Percentiles rank a stretch among this genome's conserved stretches.
These are phyloP conservation scores for Hypocrella siamensis DNA, from an alignment of 2,329 filamentous ascomycete genomes.

Conservation along the genomic window DNA sequence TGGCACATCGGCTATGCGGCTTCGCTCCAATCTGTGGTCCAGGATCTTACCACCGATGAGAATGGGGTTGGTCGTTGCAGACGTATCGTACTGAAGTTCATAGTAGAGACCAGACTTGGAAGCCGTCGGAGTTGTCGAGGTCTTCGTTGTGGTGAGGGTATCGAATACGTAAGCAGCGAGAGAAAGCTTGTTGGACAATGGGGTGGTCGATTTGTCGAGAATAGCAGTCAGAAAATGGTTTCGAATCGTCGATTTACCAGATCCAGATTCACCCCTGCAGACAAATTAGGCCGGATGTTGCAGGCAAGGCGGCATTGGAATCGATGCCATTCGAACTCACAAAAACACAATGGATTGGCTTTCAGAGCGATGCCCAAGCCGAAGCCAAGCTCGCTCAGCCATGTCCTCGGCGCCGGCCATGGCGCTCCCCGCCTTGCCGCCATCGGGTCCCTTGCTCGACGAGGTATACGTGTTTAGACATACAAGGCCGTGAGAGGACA, in stretches of 20 bases:
- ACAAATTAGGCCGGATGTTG: constrained; percentile 3
- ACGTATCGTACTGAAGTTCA: constrained; percentile 91
- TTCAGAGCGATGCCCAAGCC: constrained; percentile 76
- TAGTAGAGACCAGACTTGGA: constrained; percentile 93
- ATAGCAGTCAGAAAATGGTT: constrained; percentile 77
- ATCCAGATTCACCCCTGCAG: constrained; percentile 77
- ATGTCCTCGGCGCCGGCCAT: constrained; percentile 88
- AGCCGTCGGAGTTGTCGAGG: constrained; percentile 83
- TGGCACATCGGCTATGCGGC: constrained; percentile 78
- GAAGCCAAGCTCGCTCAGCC: constrained; percentile 69
- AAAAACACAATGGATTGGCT: constrained; percentile 88
- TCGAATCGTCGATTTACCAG: constrained; percentile 89
- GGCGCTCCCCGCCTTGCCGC: constrained; percentile 78
- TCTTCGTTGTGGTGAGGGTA: constrained; percentile 91
- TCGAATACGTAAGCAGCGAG: constrained; percentile 93
- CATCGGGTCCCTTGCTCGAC: constrained; percentile 77
- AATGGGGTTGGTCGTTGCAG: constrained; percentile 67
- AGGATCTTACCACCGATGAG: constrained; percentile 89
- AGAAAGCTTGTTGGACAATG: constrained; percentile 82
- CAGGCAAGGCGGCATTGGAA: too few relatives aligned
- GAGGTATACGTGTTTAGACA: constrained; percentile 90
- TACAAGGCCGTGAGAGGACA: constrained; percentile 85
- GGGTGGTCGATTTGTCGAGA: constrained; percentile 79
- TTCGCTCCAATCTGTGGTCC: constrained; percentile 83
- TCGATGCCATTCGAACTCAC: constrained; percentile 41